Conservation (phyloP, 805 yeast species). For the Dipodascus albidus region DNA sequence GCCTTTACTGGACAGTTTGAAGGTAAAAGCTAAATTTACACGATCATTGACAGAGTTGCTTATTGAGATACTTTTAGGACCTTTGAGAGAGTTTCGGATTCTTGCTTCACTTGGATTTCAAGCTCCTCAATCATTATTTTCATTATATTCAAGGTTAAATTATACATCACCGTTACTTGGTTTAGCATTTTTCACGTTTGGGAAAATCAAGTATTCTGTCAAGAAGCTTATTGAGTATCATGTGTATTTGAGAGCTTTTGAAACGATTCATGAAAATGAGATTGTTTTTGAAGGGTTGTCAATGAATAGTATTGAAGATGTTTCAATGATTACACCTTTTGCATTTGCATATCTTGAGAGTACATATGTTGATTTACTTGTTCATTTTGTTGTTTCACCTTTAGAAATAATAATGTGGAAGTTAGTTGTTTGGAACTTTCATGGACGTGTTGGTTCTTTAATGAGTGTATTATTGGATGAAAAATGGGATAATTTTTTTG, state of each 20-base stretch:
- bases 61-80: neutral
- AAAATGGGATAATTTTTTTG: neutral
- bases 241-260: neutral
- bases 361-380: neutral
- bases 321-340: neutral
- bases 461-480: neutral
- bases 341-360: neutral
- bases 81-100: neutral
- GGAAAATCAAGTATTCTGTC: neutral
- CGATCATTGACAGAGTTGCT: neutral
- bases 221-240: neutral
- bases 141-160: neutral
- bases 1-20: neutral
- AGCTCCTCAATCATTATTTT: neutral
- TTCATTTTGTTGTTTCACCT: neutral
- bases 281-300: neutral
- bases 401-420: neutral
- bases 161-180: neutral
- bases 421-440: neutral
- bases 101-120: neutral
- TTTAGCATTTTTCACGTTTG: neutral
- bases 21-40: too few species aligned
- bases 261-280: neutral
- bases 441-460: neutral
- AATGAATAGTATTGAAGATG: neutral